Conservation (phyloP, 129 eudicot species). For the Solidago caesia region DNA sequence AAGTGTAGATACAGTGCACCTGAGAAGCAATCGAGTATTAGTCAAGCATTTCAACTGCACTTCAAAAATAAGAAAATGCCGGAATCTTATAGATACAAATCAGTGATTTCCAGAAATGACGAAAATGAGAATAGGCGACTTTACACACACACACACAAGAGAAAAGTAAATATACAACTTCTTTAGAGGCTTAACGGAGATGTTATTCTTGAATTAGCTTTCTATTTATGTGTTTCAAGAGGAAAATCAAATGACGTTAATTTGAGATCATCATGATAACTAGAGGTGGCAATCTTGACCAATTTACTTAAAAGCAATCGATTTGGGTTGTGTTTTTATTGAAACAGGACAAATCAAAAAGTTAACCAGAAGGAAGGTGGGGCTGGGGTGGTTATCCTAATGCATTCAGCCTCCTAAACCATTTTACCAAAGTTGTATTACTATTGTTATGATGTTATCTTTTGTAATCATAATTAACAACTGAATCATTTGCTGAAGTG, state of each 20-base stretch:
- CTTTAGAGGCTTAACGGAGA: not conserved
- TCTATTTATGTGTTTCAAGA: not conserved
- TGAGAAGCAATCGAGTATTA: conserved; percentile 15
- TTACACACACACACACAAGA: not conserved
- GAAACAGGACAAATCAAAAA: not conserved
- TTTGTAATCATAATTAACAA: no score
- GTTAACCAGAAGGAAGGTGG: no score
- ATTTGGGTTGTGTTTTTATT: not conserved
- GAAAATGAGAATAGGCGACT: not conserved
- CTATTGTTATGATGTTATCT: no score
- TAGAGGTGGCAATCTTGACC: not conserved
- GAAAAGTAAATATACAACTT: not conserved
- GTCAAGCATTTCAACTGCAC: not conserved
- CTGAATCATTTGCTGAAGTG: not conserved
- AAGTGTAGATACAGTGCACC: conserved; percentile 84
- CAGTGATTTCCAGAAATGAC: not conserved
- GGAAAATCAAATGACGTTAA: conserved; percentile 7
- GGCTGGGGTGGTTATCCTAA: no score
- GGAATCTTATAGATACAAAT: not conserved
- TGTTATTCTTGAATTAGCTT: not conserved
- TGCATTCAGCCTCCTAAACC: no score
- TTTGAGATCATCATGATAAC: conserved; percentile 5
- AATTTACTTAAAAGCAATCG: not conserved
- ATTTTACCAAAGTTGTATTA: no score
- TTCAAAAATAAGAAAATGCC: not conserved